Evolutionary conservation across 306 rosid species (phyloP).

Genomic region (Casuarina glauca): DNA sequence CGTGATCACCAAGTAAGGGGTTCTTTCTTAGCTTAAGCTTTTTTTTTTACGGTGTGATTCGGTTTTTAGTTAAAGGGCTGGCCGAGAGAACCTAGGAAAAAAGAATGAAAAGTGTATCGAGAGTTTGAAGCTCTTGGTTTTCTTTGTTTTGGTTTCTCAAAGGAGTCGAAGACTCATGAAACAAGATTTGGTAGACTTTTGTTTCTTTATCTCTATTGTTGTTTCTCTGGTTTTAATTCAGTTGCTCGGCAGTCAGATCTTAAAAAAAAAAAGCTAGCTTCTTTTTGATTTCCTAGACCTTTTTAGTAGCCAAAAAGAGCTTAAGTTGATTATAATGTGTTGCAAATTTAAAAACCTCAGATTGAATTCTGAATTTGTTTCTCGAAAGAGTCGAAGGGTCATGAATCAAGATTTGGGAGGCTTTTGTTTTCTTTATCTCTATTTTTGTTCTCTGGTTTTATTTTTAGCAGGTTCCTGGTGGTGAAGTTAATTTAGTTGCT

Average conservation of each 20-base stretch:
- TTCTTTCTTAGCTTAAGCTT: conserved; percentile 13
- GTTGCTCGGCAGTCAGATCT: too few relatives aligned
- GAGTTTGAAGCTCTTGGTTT: conserved; percentile 6
- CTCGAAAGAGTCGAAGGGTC: too few relatives aligned
- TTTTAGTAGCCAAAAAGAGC: conserved; percentile 31
- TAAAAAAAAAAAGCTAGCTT: not conserved
- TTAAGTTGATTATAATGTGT: not conserved
- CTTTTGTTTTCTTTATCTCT: not conserved
- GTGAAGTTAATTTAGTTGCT: not conserved
- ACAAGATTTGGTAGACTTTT: not conserved
- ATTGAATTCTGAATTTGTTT: too few relatives aligned
- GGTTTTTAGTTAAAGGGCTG: conserved; percentile 7
- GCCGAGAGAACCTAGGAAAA: not conserved
- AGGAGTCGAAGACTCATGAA: not conserved
- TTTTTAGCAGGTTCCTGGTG: not conserved
- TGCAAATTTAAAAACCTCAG: too few relatives aligned
- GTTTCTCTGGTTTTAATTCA: too few relatives aligned
- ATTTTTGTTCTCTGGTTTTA: not conserved
- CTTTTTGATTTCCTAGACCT: conserved; percentile 2
- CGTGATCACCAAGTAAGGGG: conserved; percentile 35
- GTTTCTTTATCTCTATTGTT: not conserved
- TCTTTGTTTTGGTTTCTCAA: not conserved
- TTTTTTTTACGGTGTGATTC: not conserved
- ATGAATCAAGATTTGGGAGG: not conserved
- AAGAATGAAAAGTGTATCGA: not conserved